Evolutionary conservation across 257 asterid genomes (phyloP).

Genomic region (Sherardia arvensis): DNA sequence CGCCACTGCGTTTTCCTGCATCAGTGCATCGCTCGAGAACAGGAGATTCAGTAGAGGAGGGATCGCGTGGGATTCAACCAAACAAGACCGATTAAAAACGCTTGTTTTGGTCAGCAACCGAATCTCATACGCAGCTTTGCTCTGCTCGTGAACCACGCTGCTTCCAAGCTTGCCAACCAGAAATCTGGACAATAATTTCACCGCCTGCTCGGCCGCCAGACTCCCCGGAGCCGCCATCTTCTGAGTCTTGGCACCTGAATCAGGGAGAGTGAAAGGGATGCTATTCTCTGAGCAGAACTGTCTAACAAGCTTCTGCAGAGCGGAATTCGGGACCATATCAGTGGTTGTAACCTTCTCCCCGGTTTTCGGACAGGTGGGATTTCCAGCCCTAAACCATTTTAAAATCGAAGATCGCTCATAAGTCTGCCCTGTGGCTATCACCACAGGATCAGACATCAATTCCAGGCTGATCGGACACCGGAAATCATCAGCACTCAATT

Average conservation of each 20-base stretch:
- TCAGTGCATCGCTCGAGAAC: constrained; percentile 22
- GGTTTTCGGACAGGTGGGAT: constrained; percentile 71
- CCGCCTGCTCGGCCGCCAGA: constrained; percentile 38
- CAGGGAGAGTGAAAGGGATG: constrained; percentile 20
- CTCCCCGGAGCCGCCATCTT: constrained; percentile 24
- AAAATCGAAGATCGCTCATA: constrained; percentile 64
- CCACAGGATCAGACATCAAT: constrained; percentile 74
- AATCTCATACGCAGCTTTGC: constrained; percentile 50
- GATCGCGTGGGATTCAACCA: constrained; percentile 52
- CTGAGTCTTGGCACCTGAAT: constrained; percentile 18
- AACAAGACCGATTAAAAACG: constrained; percentile 61
- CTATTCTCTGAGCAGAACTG: constrained; percentile 30
- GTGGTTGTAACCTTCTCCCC: constrained; percentile 40
- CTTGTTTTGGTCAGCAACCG: constrained; percentile 77
- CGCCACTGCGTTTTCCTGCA: constrained; percentile 55
- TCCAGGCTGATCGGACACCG: constrained; percentile 79
- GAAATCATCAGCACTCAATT: constrained; percentile 60
- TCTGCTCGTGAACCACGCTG: constrained; percentile 31
- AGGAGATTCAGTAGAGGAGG: constrained; percentile 42
- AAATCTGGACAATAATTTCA: constrained; percentile 36
- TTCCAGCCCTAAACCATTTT: constrained; percentile 69
- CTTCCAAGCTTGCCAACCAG: constrained; percentile 40
- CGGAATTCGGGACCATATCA: constrained; percentile 53
- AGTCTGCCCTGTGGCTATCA: constrained; percentile 71
- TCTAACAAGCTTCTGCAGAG: constrained; percentile 42